Base-by-base conservation (phyloP, 345 rosid species). In the Noccaea bulbosa region DNA sequence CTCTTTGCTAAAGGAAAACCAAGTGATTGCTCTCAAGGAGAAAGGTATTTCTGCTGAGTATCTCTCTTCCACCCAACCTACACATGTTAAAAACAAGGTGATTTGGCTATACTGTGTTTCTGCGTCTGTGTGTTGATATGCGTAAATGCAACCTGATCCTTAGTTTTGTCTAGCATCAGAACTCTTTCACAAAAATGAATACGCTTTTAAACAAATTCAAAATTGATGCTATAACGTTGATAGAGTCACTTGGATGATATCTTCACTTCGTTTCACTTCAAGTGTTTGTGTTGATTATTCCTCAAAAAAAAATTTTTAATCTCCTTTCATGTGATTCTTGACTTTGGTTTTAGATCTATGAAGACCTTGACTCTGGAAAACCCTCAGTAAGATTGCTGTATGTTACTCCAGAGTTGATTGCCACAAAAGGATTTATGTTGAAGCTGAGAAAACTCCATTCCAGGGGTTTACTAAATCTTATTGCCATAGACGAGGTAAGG, bases 401-500 rank as follows among this genome's bases (percentile, higher is more conserved):
- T 81, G 99, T 89, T 22, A 91, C 99, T 41, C 99, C 97, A 34
- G 99, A 94, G 68, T 30, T 94, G 84, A 82, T 89, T 32, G 96
- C 93, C 14, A 94, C 96, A 0, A 33, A 86, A 20, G 97, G 93
- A 56, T 94, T 91, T 82, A 89, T 86, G 92, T 79, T 86, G 43
- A 91, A 87, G 85, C 84, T 94, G 61, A 82, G 43, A 44, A 94
- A 83, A 77, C 77, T 94, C 56, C 85, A 86, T 78, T 69, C 81
- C n/a, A 84, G 95, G 75, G 99, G 99, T 69, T 82, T 94, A 70
- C 81, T 94, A 79, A 94, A 81, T 80, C 92, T 94, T 50, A 83
- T 94, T 70, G 95, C 99, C 47, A 80, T 94, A 38, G 97, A 94
- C 81, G 99, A 94, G 97, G 99, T 91, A 56, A 66, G 73, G 27